A percentile compares a stretch with the other conserved stretches of the same genome.
phyloP scores from a whole-genome alignment of 179 eudicot genomes.

The Silene coronaria region DNA sequence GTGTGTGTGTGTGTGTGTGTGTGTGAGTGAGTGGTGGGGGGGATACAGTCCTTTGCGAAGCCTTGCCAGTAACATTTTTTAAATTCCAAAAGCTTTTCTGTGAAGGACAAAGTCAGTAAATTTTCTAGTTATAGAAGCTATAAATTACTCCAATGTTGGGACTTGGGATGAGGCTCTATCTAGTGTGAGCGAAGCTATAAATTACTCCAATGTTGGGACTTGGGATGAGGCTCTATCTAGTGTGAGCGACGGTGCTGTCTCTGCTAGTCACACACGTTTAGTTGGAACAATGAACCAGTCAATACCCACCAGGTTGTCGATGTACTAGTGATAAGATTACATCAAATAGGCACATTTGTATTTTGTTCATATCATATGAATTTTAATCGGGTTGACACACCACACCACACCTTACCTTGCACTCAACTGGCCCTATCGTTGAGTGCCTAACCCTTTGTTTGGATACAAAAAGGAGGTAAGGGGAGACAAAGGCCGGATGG shows the following conservation, averaged over 20 bases:
- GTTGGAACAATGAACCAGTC: too few relatives aligned
- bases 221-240: slow-evolving; percentile 1
- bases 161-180: neutral
- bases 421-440: neutral
- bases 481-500: too few relatives aligned
- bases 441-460: neutral
- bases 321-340: too few relatives aligned
- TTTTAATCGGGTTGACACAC: neutral
- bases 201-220: neutral
- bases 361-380: neutral
- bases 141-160: neutral
- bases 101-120: neutral
- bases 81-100: neutral
- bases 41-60: neutral
- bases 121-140: neutral
- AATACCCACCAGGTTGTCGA: too few relatives aligned
- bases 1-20: too few relatives aligned
- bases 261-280: too few relatives aligned
- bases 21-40: too few relatives aligned
- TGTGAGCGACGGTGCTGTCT: neutral
- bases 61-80: neutral
- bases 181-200: neutral
- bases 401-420: neutral
- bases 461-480: too few relatives aligned
- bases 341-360: neutral